Percentiles rank a stretch among this genome's conserved stretches.
Evolutionary conservation across 163 green algal genomes (phyloP).

Genomic region (Prototheca wickerhamii): DNA sequence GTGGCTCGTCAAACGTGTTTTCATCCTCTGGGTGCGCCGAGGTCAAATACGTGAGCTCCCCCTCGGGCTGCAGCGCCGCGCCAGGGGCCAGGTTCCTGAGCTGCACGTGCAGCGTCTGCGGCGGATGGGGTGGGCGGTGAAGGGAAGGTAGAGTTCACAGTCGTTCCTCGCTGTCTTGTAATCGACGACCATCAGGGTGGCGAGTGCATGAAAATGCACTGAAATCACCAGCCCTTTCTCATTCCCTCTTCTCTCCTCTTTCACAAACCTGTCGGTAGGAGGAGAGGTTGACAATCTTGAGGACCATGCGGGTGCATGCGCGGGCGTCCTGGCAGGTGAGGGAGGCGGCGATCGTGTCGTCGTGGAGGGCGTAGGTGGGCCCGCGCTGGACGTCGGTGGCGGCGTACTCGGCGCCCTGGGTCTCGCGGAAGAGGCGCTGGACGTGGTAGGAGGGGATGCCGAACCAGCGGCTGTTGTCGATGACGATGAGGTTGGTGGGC

Average conservation of each 20-base stretch:
- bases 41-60: conserved; percentile 11
- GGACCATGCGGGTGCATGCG: conserved; percentile 19
- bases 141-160: not conserved
- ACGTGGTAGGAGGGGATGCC: conserved; percentile 45
- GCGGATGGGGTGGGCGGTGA: not conserved
- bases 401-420: conserved; percentile 26
- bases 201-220: too few species aligned
- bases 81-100: not conserved
- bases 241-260: too few species aligned
- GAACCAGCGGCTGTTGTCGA: conserved; percentile 30
- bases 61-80: not conserved
- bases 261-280: conserved; percentile 5
- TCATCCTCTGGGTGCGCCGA: conserved; percentile 22
- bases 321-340: conserved; percentile 31
- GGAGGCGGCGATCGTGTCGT: conserved; percentile 30
- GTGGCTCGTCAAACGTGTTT: conserved; percentile 36
- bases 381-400: conserved; percentile 9
- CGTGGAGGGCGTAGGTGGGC: conserved; percentile 13
- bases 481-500: conserved; percentile 41
- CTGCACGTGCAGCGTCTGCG: not conserved
- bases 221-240: too few species aligned
- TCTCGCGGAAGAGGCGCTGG: conserved; percentile 41
- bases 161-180: too few species aligned
- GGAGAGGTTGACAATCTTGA: conserved; percentile 42
- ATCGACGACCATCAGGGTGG: too few species aligned